Base-by-base conservation (phyloP, 345 rosid genomes). In the Dovyalis caffra region DNA sequence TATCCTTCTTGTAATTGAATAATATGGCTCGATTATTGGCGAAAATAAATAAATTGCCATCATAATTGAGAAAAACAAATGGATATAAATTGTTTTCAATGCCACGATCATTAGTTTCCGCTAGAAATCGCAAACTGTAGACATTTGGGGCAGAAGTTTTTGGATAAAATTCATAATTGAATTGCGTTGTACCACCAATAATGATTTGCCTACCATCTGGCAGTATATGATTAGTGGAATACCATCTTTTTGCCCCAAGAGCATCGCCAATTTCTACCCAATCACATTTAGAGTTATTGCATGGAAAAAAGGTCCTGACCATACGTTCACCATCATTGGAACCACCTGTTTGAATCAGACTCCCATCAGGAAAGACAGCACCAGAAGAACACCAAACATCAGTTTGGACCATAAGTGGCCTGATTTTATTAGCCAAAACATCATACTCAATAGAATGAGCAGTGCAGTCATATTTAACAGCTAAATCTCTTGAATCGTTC, bases 341-440 rank as follows among this genome's bases (percentile, higher is more conserved):
- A 0, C 82, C 93, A 4, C 97, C 97, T 8, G 94, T 87, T 71
- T 92, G 97, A 26, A 92, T 69, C 20, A 92, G 81, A 9, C 68
- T 47, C 8, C 97, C 97, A 37, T 92, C 88, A 2, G 90, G 81
- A 75, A 61, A 65, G 29, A 85, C 81, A 25, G 91, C 80, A 6
- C 98, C 97, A 20, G 98, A 93, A 6, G 97, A 93, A 80, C 98
- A 91, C 97, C 95, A 93, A 8, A 89, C 89, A 64, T 90, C 79
- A 5, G 90, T 87, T 67, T 83, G 92, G 40, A 93, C 95, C 70
- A 79, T 86, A 51, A 91, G 89, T 11, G 97, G 84, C 28, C 97
- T 70, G 74, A 87, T 26, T 5, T 67, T 75, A 67, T 90, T 89
- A 6, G 79, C 10, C 6, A 78, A 38, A 21, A 87, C 90, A 80